Base-by-base conservation (phyloP, 805 yeast genomes). In the Candida odintsovae region DNA sequence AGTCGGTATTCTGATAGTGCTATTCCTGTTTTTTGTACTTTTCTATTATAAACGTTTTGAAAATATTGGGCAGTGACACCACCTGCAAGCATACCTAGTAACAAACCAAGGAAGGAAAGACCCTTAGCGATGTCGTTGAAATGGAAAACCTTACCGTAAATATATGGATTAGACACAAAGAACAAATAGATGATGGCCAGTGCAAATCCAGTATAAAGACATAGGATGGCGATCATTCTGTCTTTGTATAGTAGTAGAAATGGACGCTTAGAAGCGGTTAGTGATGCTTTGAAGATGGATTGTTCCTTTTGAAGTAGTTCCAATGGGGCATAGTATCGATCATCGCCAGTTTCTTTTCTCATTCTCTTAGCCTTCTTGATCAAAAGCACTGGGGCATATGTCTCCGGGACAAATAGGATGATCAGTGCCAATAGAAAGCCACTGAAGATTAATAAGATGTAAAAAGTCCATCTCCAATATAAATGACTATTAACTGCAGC, bases 401-500 rank as follows among this genome's bases (percentile, higher is more conserved):
- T 88, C 65, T 88, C 96, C 4, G 75, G 84, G 50, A 73, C 77
- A 37, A 70, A 76, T 52, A 69, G 51, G 6, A 59, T 64, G 13
- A 68, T 75, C 58, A 67, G 68, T 47, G 63, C 64, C 50, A 80
- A 70, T 53, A 80, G 68, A 2, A 76, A 72, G 3, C 82, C 86
- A 51, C 82, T 75, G 52, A 80, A 77, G n/a, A 85, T 79, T 19
- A 83, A 64, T 56, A 83, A 64, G 9, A 80, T 75, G 54, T 76
- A 76, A 56, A 84, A 85, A 15, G 82, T 77, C 94, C 94, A 86
- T 61, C 83, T 73, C 81, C 86, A 85, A 41, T 68, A 58, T 22
- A 65, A 57, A 40, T 72, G 60, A 22, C 75, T 73, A 43, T 75
- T 68, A 16, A 77, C 69, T 19, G 76, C 80, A 29, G 81, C 81